Conservation (phyloP, 106 monocot genomes). For the Acorus calamus region DNA sequence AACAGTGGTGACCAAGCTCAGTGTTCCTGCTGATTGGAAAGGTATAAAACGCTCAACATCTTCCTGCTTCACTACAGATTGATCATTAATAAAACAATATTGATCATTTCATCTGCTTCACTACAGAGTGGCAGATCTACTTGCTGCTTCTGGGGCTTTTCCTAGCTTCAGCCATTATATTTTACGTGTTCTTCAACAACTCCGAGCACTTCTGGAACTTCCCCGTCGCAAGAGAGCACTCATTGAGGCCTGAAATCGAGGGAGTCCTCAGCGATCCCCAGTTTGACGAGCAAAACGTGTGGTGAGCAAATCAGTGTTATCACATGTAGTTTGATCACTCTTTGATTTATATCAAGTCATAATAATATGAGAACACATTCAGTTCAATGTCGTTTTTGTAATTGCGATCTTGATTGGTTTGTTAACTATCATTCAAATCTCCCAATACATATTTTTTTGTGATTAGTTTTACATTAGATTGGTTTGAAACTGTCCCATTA, state of each 20-base stretch:
- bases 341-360: too few species aligned
- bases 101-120: not conserved
- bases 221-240: constrained; percentile 28
- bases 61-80: not conserved
- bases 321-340: too few species aligned
- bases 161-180: constrained; percentile 34
- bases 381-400: too few species aligned
- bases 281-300: constrained; percentile 48
- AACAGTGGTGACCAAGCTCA: constrained; percentile 55
- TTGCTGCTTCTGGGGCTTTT: constrained; percentile 51
- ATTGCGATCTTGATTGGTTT: too few species aligned
- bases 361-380: too few species aligned
- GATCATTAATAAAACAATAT: not conserved
- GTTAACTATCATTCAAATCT: too few species aligned
- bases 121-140: constrained; percentile 68
- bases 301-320: constrained; percentile 18
- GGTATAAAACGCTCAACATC: constrained; percentile 22
- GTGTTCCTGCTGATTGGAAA: constrained; percentile 92
- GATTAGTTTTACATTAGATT: too few species aligned
- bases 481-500: too few species aligned
- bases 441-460: too few species aligned
- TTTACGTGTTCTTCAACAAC: constrained; percentile 42
- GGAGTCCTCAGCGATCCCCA: constrained; percentile 15
- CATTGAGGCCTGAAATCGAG: constrained; percentile 13
- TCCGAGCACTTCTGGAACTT: constrained; percentile 67